Percentiles rank a stretch among this genome's conserved stretches.
phyloP scores from a whole-genome alignment of 2,329 filamentous ascomycete genomes.

The Leptographium galeiforme region DNA sequence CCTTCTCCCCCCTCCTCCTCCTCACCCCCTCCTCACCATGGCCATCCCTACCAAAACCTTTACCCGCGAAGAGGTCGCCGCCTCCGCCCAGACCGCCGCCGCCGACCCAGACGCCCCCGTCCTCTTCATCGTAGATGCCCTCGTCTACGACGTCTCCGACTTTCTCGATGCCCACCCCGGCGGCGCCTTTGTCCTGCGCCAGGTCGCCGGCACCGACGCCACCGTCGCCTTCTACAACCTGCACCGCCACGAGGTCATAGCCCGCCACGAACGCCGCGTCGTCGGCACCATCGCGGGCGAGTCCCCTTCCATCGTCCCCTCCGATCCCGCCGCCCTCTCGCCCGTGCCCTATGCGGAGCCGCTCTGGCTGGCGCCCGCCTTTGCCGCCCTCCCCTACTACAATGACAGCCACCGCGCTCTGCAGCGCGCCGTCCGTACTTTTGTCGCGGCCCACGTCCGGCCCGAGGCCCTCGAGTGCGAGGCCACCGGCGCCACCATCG shows the following conservation, averaged over 20 bases:
- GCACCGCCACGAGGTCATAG: constrained; percentile 77
- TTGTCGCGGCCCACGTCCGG: constrained; percentile 56
- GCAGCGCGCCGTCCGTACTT: constrained; percentile 56
- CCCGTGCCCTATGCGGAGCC: constrained; percentile 75
- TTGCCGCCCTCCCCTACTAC: constrained; percentile 64
- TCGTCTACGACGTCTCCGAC: constrained; percentile 75
- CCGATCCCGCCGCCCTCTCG: constrained; percentile 57
- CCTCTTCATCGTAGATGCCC: constrained; percentile 77
- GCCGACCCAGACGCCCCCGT: constrained; percentile 53
- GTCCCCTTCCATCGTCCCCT: constrained; percentile 58
- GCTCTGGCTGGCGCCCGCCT: constrained; percentile 64
- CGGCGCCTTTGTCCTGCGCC: constrained; percentile 63
- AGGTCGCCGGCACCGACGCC: constrained; percentile 71
- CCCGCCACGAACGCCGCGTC: constrained; percentile 62
- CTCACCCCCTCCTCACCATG: constrained; percentile 13
- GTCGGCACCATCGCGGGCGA: constrained; percentile 67
- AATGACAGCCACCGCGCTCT: constrained; percentile 58
- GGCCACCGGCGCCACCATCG: constrained; percentile 57
- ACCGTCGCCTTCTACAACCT: constrained; percentile 83
- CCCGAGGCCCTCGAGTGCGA: constrained; percentile 69
- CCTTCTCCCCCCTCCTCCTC: too few relatives aligned
- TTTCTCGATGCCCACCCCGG: constrained; percentile 79
- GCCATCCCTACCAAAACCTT: constrained; percentile 32
- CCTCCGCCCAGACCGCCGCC: constrained; percentile 39
- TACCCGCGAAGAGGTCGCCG: constrained; percentile 52